phyloP scores from a whole-genome alignment of 2,329 filamentous ascomycete genomes.

The Grosmannia penicillata region DNA sequence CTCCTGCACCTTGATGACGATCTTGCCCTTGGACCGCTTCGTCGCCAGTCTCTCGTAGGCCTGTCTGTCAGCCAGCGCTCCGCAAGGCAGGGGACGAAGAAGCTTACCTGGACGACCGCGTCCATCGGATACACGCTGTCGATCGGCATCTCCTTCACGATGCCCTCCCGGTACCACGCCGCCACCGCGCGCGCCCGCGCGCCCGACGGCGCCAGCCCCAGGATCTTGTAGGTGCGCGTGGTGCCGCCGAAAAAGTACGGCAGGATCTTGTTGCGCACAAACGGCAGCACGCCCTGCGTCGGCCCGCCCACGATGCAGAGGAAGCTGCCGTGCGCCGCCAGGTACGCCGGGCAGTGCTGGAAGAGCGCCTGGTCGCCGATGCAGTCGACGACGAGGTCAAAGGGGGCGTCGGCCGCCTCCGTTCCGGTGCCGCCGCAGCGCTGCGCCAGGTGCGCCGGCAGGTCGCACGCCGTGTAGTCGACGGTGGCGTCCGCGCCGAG shows the following conservation, averaged over 20 bases:
- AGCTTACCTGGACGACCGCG: slow-evolving; percentile 15
- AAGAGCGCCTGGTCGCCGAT: slow-evolving; percentile 33
- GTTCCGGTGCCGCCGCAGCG: slow-evolving; percentile 12
- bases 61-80: slow-evolving; percentile 4
- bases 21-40: slow-evolving; percentile 18
- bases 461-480: slow-evolving; percentile 23
- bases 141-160: slow-evolving; percentile 14
- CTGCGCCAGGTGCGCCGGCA: slow-evolving; percentile 20
- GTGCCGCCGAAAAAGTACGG: slow-evolving; percentile 18
- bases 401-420: slow-evolving; percentile 6
- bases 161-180: slow-evolving; percentile 14
- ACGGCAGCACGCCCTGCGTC: slow-evolving; percentile 15
- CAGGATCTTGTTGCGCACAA: slow-evolving; percentile 17
- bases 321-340: slow-evolving; percentile 21
- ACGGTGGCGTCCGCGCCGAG: slow-evolving; percentile 34
- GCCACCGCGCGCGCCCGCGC: slow-evolving; percentile 14
- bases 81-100: not conserved
- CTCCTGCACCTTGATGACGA: slow-evolving; percentile 21
- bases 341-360: slow-evolving; percentile 21
- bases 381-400: slow-evolving; percentile 33
- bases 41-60: slow-evolving; percentile 18
- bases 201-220: slow-evolving; percentile 16
- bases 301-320: slow-evolving; percentile 19
- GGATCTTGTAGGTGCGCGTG: slow-evolving; percentile 16
- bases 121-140: slow-evolving; percentile 18